A percentile compares a stretch with the other conserved stretches of the same genome.
Evolutionary conservation across 352 stramenopile species (phyloP).

Genomic region (Elongisporangium undulatum): DNA sequence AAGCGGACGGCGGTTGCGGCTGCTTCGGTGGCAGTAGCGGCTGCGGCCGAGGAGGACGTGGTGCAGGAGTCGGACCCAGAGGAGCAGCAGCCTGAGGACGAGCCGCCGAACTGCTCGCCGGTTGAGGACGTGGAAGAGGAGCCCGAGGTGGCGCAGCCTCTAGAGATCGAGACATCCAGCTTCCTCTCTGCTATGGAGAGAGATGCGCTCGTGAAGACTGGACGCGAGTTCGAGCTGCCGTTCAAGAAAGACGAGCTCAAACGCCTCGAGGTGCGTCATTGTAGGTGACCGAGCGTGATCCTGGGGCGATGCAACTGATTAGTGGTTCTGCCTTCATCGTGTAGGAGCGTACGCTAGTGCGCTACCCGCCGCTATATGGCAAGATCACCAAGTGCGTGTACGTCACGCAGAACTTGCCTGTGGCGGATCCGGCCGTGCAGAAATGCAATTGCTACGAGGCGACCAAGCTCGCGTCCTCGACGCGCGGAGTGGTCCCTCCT

Average conservation of each 20-base stretch:
- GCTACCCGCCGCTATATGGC: conserved; percentile 50
- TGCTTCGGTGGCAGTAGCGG: no score
- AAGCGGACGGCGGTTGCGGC: no score
- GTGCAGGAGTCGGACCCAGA: no score
- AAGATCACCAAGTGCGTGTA: conserved; percentile 75
- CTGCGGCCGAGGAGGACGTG: no score
- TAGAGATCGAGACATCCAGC: no score
- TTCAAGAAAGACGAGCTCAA: conserved; percentile 32
- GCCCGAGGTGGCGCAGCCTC: no score
- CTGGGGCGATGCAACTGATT: conserved; percentile 1
- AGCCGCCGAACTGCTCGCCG: no score
- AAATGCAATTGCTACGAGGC: conserved; percentile 73
- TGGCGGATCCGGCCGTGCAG: conserved; percentile 54
- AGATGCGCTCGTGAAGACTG: no score
- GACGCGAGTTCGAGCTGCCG: conserved; percentile 23
- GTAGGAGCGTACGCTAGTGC: conserved; percentile 41
- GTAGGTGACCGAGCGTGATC: not conserved
- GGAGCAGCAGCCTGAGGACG: no score
- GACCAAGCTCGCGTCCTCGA: conserved; percentile 24
- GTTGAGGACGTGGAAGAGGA: no score
- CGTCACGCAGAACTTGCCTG: conserved; percentile 50
- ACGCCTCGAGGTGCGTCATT: conserved; percentile 15
- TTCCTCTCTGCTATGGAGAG: no score
- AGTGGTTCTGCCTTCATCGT: no score
- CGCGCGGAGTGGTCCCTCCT: conserved; percentile 1